phyloP scores from a whole-genome alignment of 805 yeast species.

The Spathaspora arborariae region DNA sequence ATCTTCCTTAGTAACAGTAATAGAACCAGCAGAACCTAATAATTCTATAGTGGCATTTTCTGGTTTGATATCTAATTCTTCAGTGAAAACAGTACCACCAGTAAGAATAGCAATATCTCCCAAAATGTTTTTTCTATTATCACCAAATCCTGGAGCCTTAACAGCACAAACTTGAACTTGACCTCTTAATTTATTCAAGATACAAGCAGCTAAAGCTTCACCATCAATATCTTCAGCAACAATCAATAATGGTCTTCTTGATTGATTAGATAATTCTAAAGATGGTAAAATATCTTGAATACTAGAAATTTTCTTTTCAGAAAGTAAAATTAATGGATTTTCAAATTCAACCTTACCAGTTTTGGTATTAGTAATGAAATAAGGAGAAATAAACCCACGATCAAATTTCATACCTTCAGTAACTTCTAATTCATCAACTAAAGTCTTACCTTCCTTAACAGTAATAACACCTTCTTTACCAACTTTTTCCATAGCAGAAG shows the following conservation, averaged over 20 bases:
- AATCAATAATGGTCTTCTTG: conserved; percentile 88
- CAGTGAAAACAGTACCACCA: conserved; percentile 90
- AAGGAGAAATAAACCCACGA: conserved; percentile 95
- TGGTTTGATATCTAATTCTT: conserved; percentile 92
- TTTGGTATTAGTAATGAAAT: conserved; percentile 92
- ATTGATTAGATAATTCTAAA: conserved; percentile 86
- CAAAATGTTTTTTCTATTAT: conserved; percentile 92
- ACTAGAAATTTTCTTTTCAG: conserved; percentile 86
- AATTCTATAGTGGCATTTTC: conserved; percentile 88
- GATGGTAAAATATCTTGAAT: conserved; percentile 92
- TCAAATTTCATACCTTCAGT: conserved; percentile 98
- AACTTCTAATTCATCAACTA: conserved; percentile 93
- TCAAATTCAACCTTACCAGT: conserved; percentile 91
- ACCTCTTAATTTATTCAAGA: conserved; percentile 94
- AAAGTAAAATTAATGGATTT: conserved; percentile 81
- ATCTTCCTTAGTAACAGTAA: conserved; percentile 93
- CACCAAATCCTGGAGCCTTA: conserved; percentile 99
- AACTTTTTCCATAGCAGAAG: conserved; percentile 96
- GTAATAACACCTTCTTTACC: conserved; percentile 99
- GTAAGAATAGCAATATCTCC: conserved; percentile 94
- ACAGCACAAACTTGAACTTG: conserved; percentile 97
- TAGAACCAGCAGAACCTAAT: conserved; percentile 87
- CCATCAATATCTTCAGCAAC: conserved; percentile 97
- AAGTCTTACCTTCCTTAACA: conserved; percentile 94
- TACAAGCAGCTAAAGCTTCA: conserved; percentile 97